Conservation (phyloP, 768 basidiomycete species). For the Peribolospora baueri region DNA sequence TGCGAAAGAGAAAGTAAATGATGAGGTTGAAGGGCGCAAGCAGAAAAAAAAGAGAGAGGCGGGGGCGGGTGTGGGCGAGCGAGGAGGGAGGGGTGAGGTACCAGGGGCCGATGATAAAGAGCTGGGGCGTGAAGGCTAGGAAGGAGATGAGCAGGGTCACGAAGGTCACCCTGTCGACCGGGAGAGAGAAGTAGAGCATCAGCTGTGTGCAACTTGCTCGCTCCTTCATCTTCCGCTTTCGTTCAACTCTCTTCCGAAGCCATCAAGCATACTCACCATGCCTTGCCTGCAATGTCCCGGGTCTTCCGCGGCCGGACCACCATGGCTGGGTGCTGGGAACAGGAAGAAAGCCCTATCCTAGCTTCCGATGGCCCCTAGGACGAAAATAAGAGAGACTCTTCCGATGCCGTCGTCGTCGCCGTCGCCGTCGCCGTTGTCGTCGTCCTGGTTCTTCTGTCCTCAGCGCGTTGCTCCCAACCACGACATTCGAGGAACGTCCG, state of each 20-base stretch:
- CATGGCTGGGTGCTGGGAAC: not conserved
- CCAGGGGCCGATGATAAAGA: slow-evolving; percentile 38
- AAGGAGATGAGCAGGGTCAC: slow-evolving; percentile 29
- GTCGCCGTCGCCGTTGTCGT: no score
- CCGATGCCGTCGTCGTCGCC: no score
- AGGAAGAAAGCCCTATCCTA: not conserved
- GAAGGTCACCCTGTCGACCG: slow-evolving; percentile 17
- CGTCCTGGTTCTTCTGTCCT: no score
- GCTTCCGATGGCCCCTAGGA: not conserved
- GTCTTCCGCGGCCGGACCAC: not conserved
- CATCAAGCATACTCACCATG: slow-evolving; percentile 2
- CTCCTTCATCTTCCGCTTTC: no score
- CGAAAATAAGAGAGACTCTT: no score
- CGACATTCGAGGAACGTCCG: no score
- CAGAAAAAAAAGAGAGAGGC: not conserved
- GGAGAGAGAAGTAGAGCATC: not conserved
- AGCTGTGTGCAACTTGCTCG: not conserved
- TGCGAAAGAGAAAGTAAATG: slow-evolving; percentile 57
- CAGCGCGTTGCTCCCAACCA: no score
- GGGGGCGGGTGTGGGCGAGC: slow-evolving; percentile 14
- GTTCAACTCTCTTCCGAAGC: not conserved
- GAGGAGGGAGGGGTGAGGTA: slow-evolving; percentile 62
- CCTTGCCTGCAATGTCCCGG: not conserved
- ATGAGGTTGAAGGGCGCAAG: slow-evolving; percentile 30
- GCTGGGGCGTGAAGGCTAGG: slow-evolving; percentile 68